Percentiles rank a stretch among this genome's conserved stretches.
phyloP scores from a whole-genome alignment of 768 basidiomycete genomes.

The Russula griseocarnosa region DNA sequence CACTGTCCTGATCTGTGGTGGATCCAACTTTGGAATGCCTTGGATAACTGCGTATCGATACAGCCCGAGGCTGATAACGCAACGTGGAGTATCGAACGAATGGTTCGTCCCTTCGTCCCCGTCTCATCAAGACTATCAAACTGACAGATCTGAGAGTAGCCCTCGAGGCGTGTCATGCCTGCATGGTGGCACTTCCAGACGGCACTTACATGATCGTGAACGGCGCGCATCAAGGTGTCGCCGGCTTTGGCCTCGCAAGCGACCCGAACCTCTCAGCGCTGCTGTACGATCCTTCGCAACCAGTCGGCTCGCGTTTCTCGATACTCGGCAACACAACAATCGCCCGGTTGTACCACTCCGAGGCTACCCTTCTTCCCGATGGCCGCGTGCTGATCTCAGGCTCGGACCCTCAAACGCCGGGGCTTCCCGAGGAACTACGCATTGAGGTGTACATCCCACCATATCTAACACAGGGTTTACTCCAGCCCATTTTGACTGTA shows the following conservation, averaged over 20 bases:
- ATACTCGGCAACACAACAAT: constrained; percentile 66
- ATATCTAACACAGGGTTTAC: constrained; percentile 63
- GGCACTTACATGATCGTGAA: constrained; percentile 78
- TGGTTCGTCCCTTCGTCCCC: constrained; percentile 46
- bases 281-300: constrained; percentile 63
- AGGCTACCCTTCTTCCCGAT: constrained; percentile 68
- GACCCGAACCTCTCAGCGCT: constrained; percentile 62
- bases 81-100: constrained; percentile 70
- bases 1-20: constrained; percentile 70
- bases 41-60: constrained; percentile 71
- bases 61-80: constrained; percentile 59
- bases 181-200: constrained; percentile 66
- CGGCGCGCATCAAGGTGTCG: constrained; percentile 64
- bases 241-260: constrained; percentile 66
- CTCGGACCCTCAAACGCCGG: constrained; percentile 61
- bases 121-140: not conserved
- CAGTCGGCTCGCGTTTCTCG: constrained; percentile 59
- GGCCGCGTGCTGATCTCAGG: constrained; percentile 74
- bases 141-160: constrained; percentile 38
- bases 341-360: constrained; percentile 75
- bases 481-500: constrained; percentile 60
- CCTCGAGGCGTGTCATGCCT: constrained; percentile 70
- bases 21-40: constrained; percentile 52
- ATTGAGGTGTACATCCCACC: constrained; percentile 82
- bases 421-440: constrained; percentile 74